Base-by-base conservation (phyloP, 495 filamentous ascomycete species). In the Podospora anserina region DNA sequence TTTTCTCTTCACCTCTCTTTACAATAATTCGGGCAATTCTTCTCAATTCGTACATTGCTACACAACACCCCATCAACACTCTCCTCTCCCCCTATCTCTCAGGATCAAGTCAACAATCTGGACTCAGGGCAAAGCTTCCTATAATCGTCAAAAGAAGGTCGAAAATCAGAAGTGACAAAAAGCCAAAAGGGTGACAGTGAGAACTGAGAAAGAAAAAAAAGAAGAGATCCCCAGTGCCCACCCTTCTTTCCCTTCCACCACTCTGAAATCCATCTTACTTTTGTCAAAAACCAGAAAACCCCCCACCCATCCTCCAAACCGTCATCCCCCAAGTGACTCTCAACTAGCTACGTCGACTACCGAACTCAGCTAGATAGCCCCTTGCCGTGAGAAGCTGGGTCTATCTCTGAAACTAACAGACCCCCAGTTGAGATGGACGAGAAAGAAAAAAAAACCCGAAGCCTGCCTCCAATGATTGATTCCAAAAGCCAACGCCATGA, bases 211-310 rank as follows among this genome's bases (percentile, higher is more conserved):
- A 1, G 0, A 32, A 32, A 32, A 32, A 32, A 32, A 32, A 6
- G 30, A 32, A 32, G 30, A 32, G 30, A 16, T 16, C 20, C 23
- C 23, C 26, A 30, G 59, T 26, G 5, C 26, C 27, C 59, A 23
- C 26, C 16, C 30, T 16, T 20, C 16, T 15, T 30, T 13, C 59
- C 59, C 13, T 28, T 30, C 26, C 59, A 32, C 30, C 27, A 30
- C 59, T 32, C 30, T 26, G 16, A 26, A 28, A 61, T 28, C 16
- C 26, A 23, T 16, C 26, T 28, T 27, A 23, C 26, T 59, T 9
- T 59, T 20, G 26, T 6, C 26, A 61, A 61, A 30, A 61, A 32
- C 30, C 16, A 61, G 16, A 61, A 34, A 61, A 34, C 59, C 30
- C 18, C 9, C 39, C 59, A 16, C 30, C 39, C 39, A 26, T 61